Evolutionary conservation across 2,329 filamentous ascomycete genomes (phyloP).

Genomic region (Conoideocrella luteorostrata): DNA sequence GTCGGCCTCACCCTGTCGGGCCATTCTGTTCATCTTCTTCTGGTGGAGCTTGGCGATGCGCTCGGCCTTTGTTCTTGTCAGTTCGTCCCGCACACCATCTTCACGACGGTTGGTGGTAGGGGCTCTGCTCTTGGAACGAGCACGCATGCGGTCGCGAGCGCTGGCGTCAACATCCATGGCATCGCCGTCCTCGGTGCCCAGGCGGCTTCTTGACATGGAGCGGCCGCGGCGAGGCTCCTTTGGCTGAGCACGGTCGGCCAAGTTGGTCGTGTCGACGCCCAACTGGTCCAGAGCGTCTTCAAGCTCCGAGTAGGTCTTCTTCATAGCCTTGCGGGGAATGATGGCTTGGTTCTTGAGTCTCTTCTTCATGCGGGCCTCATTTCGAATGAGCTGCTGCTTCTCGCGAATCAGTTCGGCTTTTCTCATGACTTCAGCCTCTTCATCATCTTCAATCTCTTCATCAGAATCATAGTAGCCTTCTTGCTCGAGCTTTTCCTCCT

Average conservation of each 20-base stretch:
- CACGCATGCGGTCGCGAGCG: conserved; percentile 55
- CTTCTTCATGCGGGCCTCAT: conserved; percentile 93
- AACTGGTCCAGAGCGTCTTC: conserved; percentile 78
- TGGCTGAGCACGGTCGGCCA: conserved; percentile 66
- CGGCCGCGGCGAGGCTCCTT: conserved; percentile 63
- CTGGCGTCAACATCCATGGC: conserved; percentile 68
- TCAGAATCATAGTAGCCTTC: conserved; percentile 93
- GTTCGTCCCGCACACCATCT: conserved; percentile 68
- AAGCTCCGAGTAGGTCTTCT: conserved; percentile 81
- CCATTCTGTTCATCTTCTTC: conserved; percentile 98
- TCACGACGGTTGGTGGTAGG: conserved; percentile 59
- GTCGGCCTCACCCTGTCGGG: conserved; percentile 93
- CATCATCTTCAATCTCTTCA: conserved; percentile 74
- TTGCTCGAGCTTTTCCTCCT: conserved; percentile 86
- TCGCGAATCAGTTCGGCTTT: conserved; percentile 95
- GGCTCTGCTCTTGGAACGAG: conserved; percentile 67
- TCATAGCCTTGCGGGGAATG: conserved; percentile 75
- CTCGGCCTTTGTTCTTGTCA: conserved; percentile 70
- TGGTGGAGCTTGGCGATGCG: conserved; percentile 82
- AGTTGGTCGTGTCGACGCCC: conserved; percentile 74
- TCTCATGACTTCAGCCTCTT: conserved; percentile 78
- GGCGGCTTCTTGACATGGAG: conserved; percentile 55
- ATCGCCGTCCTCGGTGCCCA: conserved; percentile 57
- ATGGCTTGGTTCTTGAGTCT: conserved; percentile 93
- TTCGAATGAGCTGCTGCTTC: conserved; percentile 86